Conservation (phyloP, 2,329 filamentous ascomycete genomes). For the Pyricularia grisea region DNA sequence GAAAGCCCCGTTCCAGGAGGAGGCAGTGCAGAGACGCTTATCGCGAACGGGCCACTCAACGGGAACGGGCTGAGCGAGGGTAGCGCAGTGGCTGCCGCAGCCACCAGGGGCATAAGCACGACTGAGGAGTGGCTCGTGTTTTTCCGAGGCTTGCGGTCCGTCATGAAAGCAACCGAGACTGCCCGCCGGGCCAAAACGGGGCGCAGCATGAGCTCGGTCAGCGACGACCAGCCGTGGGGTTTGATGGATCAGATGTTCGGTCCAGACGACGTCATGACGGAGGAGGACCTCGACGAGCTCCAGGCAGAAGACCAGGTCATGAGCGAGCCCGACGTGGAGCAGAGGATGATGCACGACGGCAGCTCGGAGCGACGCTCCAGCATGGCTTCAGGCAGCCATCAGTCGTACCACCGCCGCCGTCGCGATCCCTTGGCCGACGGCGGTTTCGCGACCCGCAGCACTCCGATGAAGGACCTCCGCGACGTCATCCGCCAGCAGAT, state of each 20-base stretch:
- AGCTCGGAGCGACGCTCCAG: neutral
- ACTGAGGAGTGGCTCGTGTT: slow-evolving; percentile 5
- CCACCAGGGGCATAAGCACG: neutral
- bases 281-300: neutral
- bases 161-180: slow-evolving; percentile 3
- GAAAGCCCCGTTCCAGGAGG: neutral
- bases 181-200: neutral
- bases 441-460: slow-evolving; percentile 3
- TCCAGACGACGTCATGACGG: neutral
- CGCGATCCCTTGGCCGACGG: neutral
- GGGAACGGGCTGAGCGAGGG: neutral
- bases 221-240: neutral
- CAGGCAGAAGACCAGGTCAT: neutral
- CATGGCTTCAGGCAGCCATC: neutral
- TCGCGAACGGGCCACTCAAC: neutral
- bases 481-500: slow-evolving; percentile 3
- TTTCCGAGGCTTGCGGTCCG: slow-evolving; percentile 4
- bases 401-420: neutral
- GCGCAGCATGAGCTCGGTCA: neutral
- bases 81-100: neutral
- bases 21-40: neutral
- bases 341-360: neutral
- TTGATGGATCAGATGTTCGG: slow-evolving; percentile 6
- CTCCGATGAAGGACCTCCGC: slow-evolving; percentile 4
- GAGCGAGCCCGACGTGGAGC: neutral